Percentiles rank a stretch among this genome's conserved stretches.
Conservation (phyloP, 306 rosid genomes). For the Quercus wislizeni region DNA sequence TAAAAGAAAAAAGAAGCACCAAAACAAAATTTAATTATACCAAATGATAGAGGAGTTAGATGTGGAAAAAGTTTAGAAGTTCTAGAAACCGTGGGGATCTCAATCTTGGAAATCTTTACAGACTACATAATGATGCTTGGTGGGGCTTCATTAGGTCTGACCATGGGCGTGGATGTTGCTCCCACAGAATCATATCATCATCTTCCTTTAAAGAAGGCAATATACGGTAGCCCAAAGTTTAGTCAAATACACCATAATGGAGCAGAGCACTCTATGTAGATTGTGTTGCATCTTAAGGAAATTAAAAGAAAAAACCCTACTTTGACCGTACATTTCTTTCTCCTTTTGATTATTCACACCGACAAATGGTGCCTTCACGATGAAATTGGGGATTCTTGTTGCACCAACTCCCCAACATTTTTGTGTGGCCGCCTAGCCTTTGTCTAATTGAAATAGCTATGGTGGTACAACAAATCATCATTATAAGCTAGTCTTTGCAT, state of each 20-base stretch:
- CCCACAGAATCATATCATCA: background rate
- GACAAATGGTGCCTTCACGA: background rate
- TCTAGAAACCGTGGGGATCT: background rate
- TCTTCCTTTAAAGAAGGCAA: background rate
- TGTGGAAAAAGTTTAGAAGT: background rate
- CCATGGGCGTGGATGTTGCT: background rate
- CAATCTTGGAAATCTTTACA: background rate
- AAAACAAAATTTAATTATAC: background rate
- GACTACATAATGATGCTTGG: background rate
- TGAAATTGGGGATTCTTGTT: conserved; percentile 14
- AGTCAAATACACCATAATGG: background rate
- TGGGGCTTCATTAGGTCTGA: background rate
- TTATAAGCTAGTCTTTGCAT: background rate
- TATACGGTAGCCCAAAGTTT: background rate
- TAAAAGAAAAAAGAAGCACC: background rate
- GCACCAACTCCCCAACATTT: conserved; percentile 6
- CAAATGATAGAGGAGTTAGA: background rate
- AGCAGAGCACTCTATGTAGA: background rate
- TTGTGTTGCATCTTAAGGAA: background rate
- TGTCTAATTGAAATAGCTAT: too few relatives aligned
- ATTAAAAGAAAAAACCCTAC: background rate
- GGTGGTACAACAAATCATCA: background rate
- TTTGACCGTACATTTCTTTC: background rate
- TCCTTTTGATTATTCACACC: too few relatives aligned
- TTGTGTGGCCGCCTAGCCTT: conserved; percentile 1